Evolutionary conservation across 2,329 filamentous ascomycete species (phyloP).

Genomic region (Curvularia eragrostidis): DNA sequence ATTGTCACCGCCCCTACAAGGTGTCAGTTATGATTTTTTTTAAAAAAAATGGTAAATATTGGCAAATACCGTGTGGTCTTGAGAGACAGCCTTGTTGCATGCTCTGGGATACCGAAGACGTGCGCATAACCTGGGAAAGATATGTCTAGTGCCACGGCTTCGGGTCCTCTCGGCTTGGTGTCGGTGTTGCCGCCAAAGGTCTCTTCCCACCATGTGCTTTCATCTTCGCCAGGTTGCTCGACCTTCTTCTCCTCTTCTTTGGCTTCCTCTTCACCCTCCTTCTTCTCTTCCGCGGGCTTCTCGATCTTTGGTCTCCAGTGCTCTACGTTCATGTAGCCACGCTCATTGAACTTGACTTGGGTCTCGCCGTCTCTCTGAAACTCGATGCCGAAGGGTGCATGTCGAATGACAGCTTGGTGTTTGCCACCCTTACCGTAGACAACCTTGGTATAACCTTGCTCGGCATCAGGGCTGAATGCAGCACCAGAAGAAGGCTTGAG

Average conservation of each 20-base stretch:
- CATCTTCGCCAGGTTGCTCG: conserved; percentile 65
- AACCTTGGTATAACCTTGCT: conserved; percentile 72
- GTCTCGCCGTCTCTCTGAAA: conserved; percentile 83
- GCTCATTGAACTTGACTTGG: conserved; percentile 87
- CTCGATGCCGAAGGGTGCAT: conserved; percentile 82
- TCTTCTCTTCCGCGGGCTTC: conserved; percentile 54
- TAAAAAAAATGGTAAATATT: neutral
- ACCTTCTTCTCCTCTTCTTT: conserved; percentile 54
- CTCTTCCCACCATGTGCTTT: conserved; percentile 98
- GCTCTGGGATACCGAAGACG: conserved; percentile 93
- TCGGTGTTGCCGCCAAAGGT: conserved; percentile 95
- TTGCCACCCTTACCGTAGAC: conserved; percentile 77
- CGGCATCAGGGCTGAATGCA: conserved; percentile 69
- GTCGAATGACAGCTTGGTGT: conserved; percentile 83
- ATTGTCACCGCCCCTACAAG: conserved; percentile 72
- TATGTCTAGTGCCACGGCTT: conserved; percentile 90
- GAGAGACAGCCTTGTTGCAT: conserved; percentile 85
- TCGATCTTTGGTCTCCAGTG: conserved; percentile 94
- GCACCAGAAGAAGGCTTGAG: conserved; percentile 75
- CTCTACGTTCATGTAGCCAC: conserved; percentile 90
- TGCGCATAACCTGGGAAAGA: conserved; percentile 90
- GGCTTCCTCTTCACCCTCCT: conserved; percentile 55
- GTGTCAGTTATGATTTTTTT: conserved; percentile 12
- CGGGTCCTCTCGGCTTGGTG: conserved; percentile 90
- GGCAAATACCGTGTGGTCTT: conserved; percentile 75